Conservation (phyloP, 106 monocot genomes). For the Dendrobium huoshanense region DNA sequence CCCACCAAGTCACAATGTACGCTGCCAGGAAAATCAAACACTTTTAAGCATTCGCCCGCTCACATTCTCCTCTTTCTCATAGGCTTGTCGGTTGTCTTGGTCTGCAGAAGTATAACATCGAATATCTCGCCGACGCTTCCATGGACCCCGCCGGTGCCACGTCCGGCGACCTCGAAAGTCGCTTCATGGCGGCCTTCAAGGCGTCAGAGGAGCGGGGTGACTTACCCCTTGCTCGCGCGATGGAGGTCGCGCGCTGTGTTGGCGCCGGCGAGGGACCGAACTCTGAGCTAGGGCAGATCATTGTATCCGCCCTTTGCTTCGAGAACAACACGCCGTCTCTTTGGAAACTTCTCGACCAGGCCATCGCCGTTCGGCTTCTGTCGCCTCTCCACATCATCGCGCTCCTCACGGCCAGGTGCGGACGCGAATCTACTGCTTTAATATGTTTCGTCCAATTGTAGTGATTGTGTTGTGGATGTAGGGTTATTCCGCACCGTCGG, state of each 20-base stretch:
- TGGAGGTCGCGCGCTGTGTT: slow-evolving; percentile 25
- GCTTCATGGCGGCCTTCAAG: slow-evolving; percentile 27
- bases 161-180: slow-evolving; percentile 10
- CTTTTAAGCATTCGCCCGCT: not conserved
- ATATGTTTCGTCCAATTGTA: not conserved
- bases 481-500: slow-evolving; percentile 45
- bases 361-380: slow-evolving; percentile 27
- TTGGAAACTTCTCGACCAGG: slow-evolving; percentile 59
- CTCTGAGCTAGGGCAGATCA: slow-evolving; percentile 33
- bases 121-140: not conserved
- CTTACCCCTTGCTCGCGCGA: slow-evolving; percentile 23
- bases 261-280: slow-evolving; percentile 13
- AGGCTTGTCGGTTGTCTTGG: not conserved
- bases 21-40: too few species aligned
- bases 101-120: not conserved
- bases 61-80: not conserved
- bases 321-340: slow-evolving; percentile 38
- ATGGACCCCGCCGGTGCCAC: not conserved
- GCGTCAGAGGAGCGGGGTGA: slow-evolving; percentile 36
- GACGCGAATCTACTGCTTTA: not conserved
- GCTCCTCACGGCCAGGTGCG: slow-evolving; percentile 43
- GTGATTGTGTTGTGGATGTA: not conserved
- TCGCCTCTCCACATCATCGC: slow-evolving; percentile 40
- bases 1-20: too few species aligned
- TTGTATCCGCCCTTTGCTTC: slow-evolving; percentile 44